Evolutionary conservation across 228 moss, liverwort and hornwort species (phyloP), one percentile per base, ranked within the genome.

Genomic region (Sphagnum fallax): DNA sequence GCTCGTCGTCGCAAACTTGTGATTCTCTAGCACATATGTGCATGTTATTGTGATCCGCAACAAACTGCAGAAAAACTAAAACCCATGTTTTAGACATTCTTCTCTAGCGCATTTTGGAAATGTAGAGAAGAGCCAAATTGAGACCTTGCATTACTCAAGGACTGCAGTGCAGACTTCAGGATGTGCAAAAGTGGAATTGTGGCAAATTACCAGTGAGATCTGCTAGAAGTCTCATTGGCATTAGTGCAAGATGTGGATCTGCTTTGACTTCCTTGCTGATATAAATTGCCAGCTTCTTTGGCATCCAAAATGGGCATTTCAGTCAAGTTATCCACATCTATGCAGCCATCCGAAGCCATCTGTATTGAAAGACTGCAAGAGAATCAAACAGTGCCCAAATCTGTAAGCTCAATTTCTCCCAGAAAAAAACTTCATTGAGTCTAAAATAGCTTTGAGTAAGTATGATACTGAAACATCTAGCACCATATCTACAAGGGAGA

Each of bases 241-340:
- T 82, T 75, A 5, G 87, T 87, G 84, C 87, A 80, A 9, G 87
- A 75, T 52, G 84, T 87, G 53, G 87, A 87, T 61, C 87, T 81
- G 60, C 84, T 76, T 70, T 78, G 69, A 6, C 79, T 84, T 65
- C 87, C 87, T 77, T 62, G 75, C 53, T 73, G 65, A 63, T 71
- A 87, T 16, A 87, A 62, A 58, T 71, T 84, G 57, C 68, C 79
- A 63, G 87, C 82, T 67, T 75, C 84, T 69, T 79, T 71, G 51
- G 76, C 77, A 73, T 87, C 84, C 53, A 74, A 55, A 49, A 87
- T 79, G 16, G 84, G 75, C 32, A 81, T 57, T 75, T 87, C 87
- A 4, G 87, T 79, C 53, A 87, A 66, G 60, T 87, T 84, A 52
- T 87, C 87, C 10, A 87, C 87, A 75, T 80, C 87, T 51, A 87